Percentiles rank a stretch among this genome's conserved stretches.
These are phyloP conservation scores for Phytophthora boehmeriae DNA, from an alignment of 352 stramenopile species.

Conservation along the genomic window DNA sequence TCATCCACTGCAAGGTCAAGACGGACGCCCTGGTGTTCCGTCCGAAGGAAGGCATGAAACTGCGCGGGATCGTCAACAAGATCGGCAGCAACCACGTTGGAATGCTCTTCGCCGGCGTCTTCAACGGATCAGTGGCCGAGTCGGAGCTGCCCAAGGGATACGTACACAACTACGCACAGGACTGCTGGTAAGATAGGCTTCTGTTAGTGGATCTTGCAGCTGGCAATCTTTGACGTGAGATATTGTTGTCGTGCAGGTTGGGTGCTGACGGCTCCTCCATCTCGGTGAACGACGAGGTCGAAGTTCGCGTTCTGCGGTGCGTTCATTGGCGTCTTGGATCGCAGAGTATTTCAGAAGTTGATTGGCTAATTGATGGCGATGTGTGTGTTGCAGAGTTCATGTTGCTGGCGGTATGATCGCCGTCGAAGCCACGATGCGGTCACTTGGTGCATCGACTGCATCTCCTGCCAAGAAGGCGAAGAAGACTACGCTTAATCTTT, in stretches of 20 bases:
- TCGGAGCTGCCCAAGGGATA: slow-evolving; percentile 76
- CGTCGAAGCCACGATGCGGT: slow-evolving; percentile 80
- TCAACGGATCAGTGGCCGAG: slow-evolving; percentile 83
- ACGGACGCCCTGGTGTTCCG: slow-evolving; percentile 79
- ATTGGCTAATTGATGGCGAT: not conserved
- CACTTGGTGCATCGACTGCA: slow-evolving; percentile 21
- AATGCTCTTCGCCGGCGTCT: slow-evolving; percentile 82
- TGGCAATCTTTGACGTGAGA: slow-evolving; percentile 11
- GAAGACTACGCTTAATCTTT: slow-evolving; percentile 22
- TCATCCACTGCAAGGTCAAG: slow-evolving; percentile 81
- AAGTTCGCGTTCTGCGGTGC: slow-evolving; percentile 70
- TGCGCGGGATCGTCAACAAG: slow-evolving; percentile 79
- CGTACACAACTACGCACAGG: slow-evolving; percentile 81
- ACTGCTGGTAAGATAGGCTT: slow-evolving; percentile 61
- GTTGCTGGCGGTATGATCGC: slow-evolving; percentile 80
- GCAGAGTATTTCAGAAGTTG: not conserved
- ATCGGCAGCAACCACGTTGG: slow-evolving; percentile 88
- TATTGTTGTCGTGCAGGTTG: slow-evolving; percentile 39
- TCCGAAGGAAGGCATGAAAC: slow-evolving; percentile 63
- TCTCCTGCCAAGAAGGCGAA: slow-evolving; percentile 11
- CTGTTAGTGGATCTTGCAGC: not conserved
- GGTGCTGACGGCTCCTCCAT: slow-evolving; percentile 62
- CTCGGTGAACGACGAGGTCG: slow-evolving; percentile 62
- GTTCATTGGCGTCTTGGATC: not conserved
- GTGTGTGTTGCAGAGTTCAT: slow-evolving; percentile 49